Evolutionary conservation across 2,329 filamentous ascomycete genomes (phyloP).

Genomic region (Alternaria triticimaculans): DNA sequence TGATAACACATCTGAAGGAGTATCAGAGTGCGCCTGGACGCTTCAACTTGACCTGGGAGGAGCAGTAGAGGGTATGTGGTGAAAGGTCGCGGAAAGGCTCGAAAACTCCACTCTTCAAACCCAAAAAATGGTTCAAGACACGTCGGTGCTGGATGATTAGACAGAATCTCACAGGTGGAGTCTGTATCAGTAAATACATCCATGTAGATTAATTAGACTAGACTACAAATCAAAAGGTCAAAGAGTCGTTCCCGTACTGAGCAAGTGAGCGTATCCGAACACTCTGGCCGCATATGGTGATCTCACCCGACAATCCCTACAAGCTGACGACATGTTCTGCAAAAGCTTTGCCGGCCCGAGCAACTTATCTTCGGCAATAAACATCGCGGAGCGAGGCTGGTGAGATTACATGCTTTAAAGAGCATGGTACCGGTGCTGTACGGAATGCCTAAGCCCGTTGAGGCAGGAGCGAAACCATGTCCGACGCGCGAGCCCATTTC

Average conservation of each 20-base stretch:
- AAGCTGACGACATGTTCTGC: neutral
- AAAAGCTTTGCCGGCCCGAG: neutral
- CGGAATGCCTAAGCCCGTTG: slow-evolving; percentile 10
- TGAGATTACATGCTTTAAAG: neutral
- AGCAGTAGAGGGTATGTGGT: slow-evolving; percentile 26
- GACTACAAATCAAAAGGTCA: neutral
- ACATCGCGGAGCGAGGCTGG: neutral
- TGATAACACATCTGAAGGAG: slow-evolving; percentile 70
- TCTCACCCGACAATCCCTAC: neutral
- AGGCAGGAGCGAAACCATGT: slow-evolving; percentile 21
- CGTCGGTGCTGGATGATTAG: neutral
- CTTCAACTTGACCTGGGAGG: slow-evolving; percentile 83
- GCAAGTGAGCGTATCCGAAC: neutral
- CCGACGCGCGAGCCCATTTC: neutral
- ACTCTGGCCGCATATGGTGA: neutral
- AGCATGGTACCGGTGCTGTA: neutral
- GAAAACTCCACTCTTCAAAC: neutral
- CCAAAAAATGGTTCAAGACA: neutral
- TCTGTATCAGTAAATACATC: neutral
- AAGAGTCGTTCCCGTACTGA: neutral
- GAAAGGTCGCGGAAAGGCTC: too few relatives aligned
- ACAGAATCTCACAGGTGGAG: neutral
- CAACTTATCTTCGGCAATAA: neutral
- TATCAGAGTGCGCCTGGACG: slow-evolving; percentile 79
- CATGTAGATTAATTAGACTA: neutral